These are phyloP conservation scores for Pichia deserticola DNA, from an alignment of 805 yeast species.

Conservation along the genomic window DNA sequence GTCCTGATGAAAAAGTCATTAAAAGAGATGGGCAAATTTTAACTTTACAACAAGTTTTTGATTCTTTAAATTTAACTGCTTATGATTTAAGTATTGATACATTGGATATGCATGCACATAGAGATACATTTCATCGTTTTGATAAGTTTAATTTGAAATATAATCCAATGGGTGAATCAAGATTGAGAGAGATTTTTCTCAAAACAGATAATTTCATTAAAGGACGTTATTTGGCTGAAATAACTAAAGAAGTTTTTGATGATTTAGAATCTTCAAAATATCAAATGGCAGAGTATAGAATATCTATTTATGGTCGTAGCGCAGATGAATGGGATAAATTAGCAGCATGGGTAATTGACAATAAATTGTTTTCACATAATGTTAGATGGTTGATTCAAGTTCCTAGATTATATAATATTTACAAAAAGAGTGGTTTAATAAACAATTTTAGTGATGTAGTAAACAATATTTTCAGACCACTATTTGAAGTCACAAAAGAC, in stretches of 20 bases:
- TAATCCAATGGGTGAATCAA: conserved; percentile 97
- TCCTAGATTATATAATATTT: conserved; percentile 87
- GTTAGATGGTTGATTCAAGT: conserved; percentile 96
- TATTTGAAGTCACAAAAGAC: conserved; percentile 81
- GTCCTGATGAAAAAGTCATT: conserved; percentile 84
- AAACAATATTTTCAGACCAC: conserved; percentile 73
- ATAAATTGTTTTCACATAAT: conserved; percentile 83
- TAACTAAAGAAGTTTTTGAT: conserved; percentile 87
- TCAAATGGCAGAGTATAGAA: conserved; percentile 95
- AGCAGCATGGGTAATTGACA: conserved; percentile 92
- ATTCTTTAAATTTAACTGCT: conserved; percentile 84
- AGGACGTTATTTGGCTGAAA: conserved; percentile 86
- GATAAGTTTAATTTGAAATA: conserved; percentile 96
- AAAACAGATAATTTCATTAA: conserved; percentile 90
- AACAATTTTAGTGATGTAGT: conserved; percentile 68
- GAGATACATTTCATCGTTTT: conserved; percentile 95
- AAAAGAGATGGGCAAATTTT: conserved; percentile 86
- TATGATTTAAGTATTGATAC: conserved; percentile 95
- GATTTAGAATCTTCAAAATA: conserved; percentile 93
- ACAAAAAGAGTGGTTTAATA: conserved; percentile 69
- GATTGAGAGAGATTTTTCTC: conserved; percentile 90
- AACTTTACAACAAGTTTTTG: conserved; percentile 82
- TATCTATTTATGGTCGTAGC: conserved; percentile 88
- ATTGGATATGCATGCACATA: conserved; percentile 98
- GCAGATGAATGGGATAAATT: conserved; percentile 90